Evolutionary conservation across 1,139 yeast species (phyloP), one percentile per base, ranked within the genome.

Genomic region (Saccharomyces hybrid): DNA sequence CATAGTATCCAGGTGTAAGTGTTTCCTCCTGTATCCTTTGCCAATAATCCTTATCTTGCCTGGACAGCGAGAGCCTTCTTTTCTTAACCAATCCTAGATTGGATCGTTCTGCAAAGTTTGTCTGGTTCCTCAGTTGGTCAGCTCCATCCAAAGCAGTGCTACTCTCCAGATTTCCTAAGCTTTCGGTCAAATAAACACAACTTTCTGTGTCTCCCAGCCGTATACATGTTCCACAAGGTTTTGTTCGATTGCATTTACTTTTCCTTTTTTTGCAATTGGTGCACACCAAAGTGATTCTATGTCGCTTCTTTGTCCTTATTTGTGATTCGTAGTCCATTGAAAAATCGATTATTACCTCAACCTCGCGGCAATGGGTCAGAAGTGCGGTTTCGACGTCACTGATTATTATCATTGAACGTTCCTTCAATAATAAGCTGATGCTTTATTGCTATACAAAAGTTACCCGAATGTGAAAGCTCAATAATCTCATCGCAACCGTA

Each of bases 241-340:
- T 61, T 4, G 55, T 57, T 52, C 69, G 65, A 54, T 71, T 71
- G 59, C 75, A 72, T 61, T 68, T 70, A 46, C 68, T 70, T 56
- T 71, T 72, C 56, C 73, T 64, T 52, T 70, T 67, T 50, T 68
- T 70, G 54, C 75, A 72, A 48, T 70, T 70, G 12, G 69, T 58
- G 54, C 74, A 72, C 2, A 69, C 72, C 9, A 69, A 59, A 0
- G 71, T 69, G 6, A 58, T 56, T 50, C 73, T 64, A 14, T 63
- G 58, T 19, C 71, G 62, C 51, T 55, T 57, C 54, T 60, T 59
- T 9, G 47, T 12, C 4, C 47, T 44, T 34, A 28, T 47, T 26
- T 51, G 47, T 19, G 46, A 29, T 14, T 46, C 48, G 12, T 28
- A 46, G 28, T n/a, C 11, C 31, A 26, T 31, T 24, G 2, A 14